Evolutionary conservation across 2,329 filamentous ascomycete species (phyloP), one percentile per base, ranked within the genome.

Genomic region (Boeremia exigua): DNA sequence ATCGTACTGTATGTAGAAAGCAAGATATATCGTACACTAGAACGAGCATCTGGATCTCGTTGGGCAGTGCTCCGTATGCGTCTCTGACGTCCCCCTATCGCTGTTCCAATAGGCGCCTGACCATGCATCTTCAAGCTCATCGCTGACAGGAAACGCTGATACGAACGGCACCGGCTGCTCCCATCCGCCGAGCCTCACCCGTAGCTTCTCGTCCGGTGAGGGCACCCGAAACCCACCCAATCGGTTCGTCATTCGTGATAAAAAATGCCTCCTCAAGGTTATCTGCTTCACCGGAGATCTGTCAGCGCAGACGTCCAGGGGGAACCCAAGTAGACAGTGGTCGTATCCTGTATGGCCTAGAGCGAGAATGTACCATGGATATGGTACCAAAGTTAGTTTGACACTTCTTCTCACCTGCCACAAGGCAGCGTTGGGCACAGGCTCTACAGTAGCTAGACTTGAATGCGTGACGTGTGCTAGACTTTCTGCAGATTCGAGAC

Each of bases 151-250:
- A 12, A 12, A 30, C 30, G n/a, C 37, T 14, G 17, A 38, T 38
- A 12, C 34, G 27, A 9, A 38, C 25, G 8, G 39, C 33, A 34
- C 17, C 45, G 39, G 45, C 39, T 34, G 15, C 19, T 38, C 33
- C 27, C 43, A 28, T 17, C 45, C 33, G 43, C 28, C 19, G 39
- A 45, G 52, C 45, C 39, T 44, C 15, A 33, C 14, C 8, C 36
- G 17, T 19, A 40, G 6, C 32, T 32, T 12, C 29, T 25, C 17
- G 19, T 45, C 52, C 52, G 40, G 52, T 55, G 33, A 49, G 34
- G 23, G 33, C 9, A 28, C 25, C 6, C 25, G 7, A 23, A 28
- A 48, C 23, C 14, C 19, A n/a, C 12, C 36, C 42, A 40, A 40
- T 42, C 8, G 28, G 3, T 23, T 25, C 11, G 10, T 19, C 17